Evolutionary conservation across 805 yeast species (phyloP).

Genomic region (Suhomyces sp.): DNA sequence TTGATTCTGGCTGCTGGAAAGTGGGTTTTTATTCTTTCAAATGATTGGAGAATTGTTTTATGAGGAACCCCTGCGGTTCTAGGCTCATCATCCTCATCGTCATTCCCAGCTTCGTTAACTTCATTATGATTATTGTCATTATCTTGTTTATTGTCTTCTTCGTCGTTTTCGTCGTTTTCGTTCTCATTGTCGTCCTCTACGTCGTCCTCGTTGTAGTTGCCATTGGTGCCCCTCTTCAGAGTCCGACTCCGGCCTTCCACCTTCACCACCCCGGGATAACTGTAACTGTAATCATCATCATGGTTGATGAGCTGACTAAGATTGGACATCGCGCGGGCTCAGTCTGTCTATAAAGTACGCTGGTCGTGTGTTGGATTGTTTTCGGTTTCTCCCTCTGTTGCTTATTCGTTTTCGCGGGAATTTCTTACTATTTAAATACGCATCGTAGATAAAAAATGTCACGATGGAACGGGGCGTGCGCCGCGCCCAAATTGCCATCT

Average conservation of each 20-base stretch:
- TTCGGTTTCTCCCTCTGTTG: too few species aligned
- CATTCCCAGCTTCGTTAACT: too few species aligned
- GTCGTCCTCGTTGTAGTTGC: too few species aligned
- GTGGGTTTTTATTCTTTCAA: slow-evolving; percentile 67
- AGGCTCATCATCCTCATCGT: too few species aligned
- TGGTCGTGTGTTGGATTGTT: too few species aligned
- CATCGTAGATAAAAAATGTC: background rate
- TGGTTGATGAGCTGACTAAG: slow-evolving; percentile 28
- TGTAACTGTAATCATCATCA: slow-evolving; percentile 19
- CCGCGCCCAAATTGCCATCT: too few species aligned
- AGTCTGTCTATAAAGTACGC: too few species aligned
- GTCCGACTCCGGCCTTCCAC: too few species aligned
- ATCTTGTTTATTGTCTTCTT: slow-evolving; percentile 5
- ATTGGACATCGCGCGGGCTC: slow-evolving; percentile 20
- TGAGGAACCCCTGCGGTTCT: slow-evolving; percentile 18
- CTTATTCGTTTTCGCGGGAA: slow-evolving; percentile 4
- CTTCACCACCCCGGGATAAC: slow-evolving; percentile 7
- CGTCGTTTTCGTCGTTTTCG: slow-evolving; percentile 4
- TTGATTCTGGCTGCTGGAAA: slow-evolving; percentile 93
- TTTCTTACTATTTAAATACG: slow-evolving; percentile 7
- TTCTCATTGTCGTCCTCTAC: slow-evolving; percentile 6
- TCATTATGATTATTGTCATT: background rate
- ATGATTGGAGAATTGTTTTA: slow-evolving; percentile 33
- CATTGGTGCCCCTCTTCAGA: too few species aligned
- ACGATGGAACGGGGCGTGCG: background rate